Evolutionary conservation across 202 grass and related monocot genomes (phyloP), one percentile per base, ranked within the genome.

Genomic region (Brachypodium distachyon): DNA sequence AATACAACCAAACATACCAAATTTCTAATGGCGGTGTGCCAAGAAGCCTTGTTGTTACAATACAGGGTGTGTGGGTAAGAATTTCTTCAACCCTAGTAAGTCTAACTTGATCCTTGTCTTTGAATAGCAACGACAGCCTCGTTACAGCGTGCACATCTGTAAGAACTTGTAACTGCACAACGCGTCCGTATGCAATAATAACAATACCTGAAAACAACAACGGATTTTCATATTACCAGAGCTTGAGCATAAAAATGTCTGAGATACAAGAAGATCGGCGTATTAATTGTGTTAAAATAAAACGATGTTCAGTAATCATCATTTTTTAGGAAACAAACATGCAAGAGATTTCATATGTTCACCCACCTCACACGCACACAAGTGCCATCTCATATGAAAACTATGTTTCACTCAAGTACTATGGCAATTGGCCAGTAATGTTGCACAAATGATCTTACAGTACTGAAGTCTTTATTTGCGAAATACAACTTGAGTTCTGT

Each of bases 101-200:
- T 79, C 74, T 94, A 94, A 82, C 38, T 73, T 59, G 77, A 65
- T 76, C 94, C 91, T 72, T 86, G 82, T 77, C 91, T 86, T 80
- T 80, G 94, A 88, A 94, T 94, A 21, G 94, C 91, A 69, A 79
- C 21, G 18, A 97, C 89, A 4, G 69, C 52, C 75, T 86, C 91
- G 23, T 94, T 88, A 70, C 94, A 97, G 40, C 87, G 84, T 31
- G 58, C 73, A 56, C 94, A 97, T 48, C 87, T 85, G 67, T 90
- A 97, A 19, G 84, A 88, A 29, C 42, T 86, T 55, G 84, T 79
- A 16, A 84, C 84, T n/a, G 81, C 85, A 51, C 86, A 88, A 25
- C 94, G 86, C 33, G 94, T 97, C n/a, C 79, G 87, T 81, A 97
- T 77, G 46, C 94, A 97, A 78, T 94, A 94, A 77, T 97, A 97